These are phyloP conservation scores for Begonia loranthoides DNA, from an alignment of 306 rosid genomes.

Conservation along the genomic window DNA sequence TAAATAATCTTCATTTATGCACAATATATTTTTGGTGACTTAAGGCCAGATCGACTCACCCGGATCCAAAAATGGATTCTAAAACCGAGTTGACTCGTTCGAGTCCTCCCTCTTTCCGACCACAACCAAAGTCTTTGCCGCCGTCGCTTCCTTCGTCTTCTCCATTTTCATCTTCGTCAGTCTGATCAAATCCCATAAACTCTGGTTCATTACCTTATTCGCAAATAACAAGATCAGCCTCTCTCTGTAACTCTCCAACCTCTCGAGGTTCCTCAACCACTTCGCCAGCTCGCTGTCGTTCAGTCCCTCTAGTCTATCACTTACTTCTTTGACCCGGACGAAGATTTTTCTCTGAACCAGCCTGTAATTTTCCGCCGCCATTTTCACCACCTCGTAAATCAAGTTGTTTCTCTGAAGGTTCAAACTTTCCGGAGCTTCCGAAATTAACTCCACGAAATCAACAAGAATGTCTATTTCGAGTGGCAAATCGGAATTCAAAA, in stretches of 20 bases:
- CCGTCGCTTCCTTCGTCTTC: conserved; percentile 25
- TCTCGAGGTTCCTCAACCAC: conserved; percentile 17
- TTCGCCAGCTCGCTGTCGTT: conserved; percentile 39
- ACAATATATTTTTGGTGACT: neutral
- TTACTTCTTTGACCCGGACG: conserved; percentile 24
- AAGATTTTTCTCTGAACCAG: conserved; percentile 38
- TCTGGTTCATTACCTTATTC: conserved; percentile 30
- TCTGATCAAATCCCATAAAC: conserved; percentile 51
- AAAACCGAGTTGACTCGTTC: conserved; percentile 28
- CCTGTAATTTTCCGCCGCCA: conserved; percentile 54
- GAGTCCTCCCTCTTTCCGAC: conserved; percentile 9
- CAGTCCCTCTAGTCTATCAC: conserved; percentile 17
- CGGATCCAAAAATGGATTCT: conserved; percentile 55
- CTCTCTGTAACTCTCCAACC: conserved; percentile 29
- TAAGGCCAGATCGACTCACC: conserved; percentile 19
- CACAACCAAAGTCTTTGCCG: conserved; percentile 29
- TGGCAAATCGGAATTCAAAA: conserved; percentile 24
- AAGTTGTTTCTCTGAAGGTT: conserved; percentile 35
- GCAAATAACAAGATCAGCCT: conserved; percentile 43
- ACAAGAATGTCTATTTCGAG: conserved; percentile 34
- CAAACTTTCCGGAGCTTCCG: conserved; percentile 39
- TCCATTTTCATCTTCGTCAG: conserved; percentile 15
- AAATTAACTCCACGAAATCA: conserved; percentile 28
- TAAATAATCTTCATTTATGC: no score
- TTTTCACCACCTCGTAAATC: conserved; percentile 47